Conservation (phyloP, 164 flowering plant species). For the Annona squamosa region DNA sequence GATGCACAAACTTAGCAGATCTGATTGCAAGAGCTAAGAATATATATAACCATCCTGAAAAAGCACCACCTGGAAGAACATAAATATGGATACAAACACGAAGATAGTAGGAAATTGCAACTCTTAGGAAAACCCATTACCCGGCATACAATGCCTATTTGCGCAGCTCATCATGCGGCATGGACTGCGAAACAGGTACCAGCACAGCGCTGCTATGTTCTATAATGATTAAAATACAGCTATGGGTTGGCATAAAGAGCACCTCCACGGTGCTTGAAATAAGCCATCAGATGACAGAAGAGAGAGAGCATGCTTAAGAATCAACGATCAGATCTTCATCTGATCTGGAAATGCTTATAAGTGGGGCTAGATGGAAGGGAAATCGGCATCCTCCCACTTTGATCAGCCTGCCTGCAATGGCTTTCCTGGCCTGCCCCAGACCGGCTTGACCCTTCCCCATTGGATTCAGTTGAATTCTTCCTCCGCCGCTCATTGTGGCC, state of each 20-base stretch:
- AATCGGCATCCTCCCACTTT: constrained; percentile 19
- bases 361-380: constrained; percentile 13
- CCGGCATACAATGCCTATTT: not conserved
- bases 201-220: not conserved
- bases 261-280: constrained; percentile 2
- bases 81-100: not conserved
- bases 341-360: constrained; percentile 34
- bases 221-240: constrained; percentile 3
- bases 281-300: constrained; percentile 65
- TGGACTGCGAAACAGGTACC: not conserved
- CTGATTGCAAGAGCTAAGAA: not conserved
- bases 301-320: constrained; percentile 57
- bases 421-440: constrained; percentile 18
- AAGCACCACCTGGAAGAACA: not conserved
- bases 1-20: not conserved
- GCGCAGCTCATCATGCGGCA: not conserved
- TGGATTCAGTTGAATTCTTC: constrained; percentile 45
- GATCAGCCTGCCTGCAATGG: constrained; percentile 25
- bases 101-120: not conserved
- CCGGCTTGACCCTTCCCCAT: constrained; percentile 35
- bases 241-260: constrained; percentile 1
- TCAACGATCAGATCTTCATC: constrained; percentile 22
- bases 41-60: not conserved
- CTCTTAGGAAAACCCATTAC: too few relatives aligned
- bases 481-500: constrained; percentile 90